Evolutionary conservation across 2,329 filamentous ascomycete genomes (phyloP).

Genomic region (Pseudogymnoascus sp.): DNA sequence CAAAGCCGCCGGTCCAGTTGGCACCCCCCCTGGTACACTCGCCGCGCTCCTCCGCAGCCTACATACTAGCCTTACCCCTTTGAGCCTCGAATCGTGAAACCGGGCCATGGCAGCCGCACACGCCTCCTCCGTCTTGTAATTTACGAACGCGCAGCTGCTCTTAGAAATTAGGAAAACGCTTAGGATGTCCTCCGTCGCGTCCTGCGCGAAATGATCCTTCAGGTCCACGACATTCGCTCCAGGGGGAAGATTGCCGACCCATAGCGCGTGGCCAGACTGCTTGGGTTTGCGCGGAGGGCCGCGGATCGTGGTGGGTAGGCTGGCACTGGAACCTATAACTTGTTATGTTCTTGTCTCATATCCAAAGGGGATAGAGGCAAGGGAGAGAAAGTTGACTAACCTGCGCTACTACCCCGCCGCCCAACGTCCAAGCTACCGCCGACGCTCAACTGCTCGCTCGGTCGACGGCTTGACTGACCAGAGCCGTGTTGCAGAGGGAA

Average conservation of each 20-base stretch:
- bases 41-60: slow-evolving; percentile 54
- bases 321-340: slow-evolving; percentile 26
- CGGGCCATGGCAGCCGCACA: slow-evolving; percentile 71
- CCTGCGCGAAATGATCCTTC: slow-evolving; percentile 83
- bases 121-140: slow-evolving; percentile 73
- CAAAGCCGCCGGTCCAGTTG: slow-evolving; percentile 26
- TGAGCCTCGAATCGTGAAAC: slow-evolving; percentile 85
- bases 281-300: slow-evolving; percentile 60
- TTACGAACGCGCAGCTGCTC: slow-evolving; percentile 95
- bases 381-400: slow-evolving; percentile 20
- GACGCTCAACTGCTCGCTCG: slow-evolving; percentile 13
- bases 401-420: slow-evolving; percentile 17
- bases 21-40: slow-evolving; percentile 24
- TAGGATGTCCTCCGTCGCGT: slow-evolving; percentile 66
- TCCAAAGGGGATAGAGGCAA: background rate
- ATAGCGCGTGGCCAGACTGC: slow-evolving; percentile 77
- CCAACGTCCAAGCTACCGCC: slow-evolving; percentile 9
- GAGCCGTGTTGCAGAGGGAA: background rate
- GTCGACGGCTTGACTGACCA: slow-evolving; percentile 12
- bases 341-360: slow-evolving; percentile 6
- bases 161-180: slow-evolving; percentile 93
- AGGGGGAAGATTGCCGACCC: slow-evolving; percentile 90
- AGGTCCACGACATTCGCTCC: slow-evolving; percentile 72
- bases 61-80: slow-evolving; percentile 78
- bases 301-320: slow-evolving; percentile 38